A percentile compares a stretch with the other conserved stretches of the same genome.
Conservation (phyloP, 2,329 filamentous ascomycete genomes). For the Hypoxylon sp. region DNA sequence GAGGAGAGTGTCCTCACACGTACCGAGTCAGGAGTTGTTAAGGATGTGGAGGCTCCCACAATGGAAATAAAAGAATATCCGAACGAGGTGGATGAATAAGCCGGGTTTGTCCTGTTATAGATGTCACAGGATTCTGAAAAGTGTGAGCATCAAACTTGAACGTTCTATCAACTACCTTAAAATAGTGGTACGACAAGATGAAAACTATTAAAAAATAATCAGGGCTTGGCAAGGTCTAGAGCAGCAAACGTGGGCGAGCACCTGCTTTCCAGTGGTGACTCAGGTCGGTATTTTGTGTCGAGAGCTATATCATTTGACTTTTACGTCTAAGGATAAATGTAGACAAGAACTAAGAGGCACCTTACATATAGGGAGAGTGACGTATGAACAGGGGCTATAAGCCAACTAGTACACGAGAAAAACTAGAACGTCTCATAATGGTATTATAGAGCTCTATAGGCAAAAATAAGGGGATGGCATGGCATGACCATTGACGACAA, state of each 20-base stretch:
- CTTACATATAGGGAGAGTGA: not conserved
- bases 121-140: not conserved
- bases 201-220: not conserved
- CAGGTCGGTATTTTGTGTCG: not conserved
- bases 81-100: not conserved
- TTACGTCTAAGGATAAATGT: not conserved
- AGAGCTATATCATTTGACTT: not conserved
- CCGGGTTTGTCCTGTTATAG: not conserved
- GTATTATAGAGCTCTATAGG: not conserved
- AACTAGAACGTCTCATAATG: not conserved
- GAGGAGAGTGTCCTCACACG: conserved; percentile 8
- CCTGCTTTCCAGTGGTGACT: no score
- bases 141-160: not conserved
- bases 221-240: not conserved
- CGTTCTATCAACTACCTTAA: not conserved
- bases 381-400: not conserved
- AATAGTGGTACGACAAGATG: not conserved
- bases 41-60: not conserved
- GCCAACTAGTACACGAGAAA: not conserved
- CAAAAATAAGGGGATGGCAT: conserved; percentile 8
- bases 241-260: not conserved
- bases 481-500: conserved; percentile 13
- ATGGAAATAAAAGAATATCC: conserved; percentile 3
- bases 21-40: not conserved
- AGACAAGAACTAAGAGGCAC: not conserved